Evolutionary conservation across 805 yeast species (phyloP).

Genomic region (Nakazawaea holstii): DNA sequence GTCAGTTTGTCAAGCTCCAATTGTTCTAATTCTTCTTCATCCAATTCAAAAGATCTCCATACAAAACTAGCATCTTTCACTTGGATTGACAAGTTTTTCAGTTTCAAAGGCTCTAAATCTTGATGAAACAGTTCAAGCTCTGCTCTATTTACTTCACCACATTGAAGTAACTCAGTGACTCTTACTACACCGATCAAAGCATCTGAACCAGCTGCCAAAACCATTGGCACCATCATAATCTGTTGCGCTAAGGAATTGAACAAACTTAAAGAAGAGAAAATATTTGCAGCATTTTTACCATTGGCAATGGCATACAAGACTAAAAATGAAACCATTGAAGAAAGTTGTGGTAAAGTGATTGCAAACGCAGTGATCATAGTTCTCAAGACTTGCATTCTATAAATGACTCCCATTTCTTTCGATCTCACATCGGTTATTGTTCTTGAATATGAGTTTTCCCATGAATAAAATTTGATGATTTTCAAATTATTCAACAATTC

Average conservation of each 20-base stretch:
- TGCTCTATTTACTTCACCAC: constrained; percentile 36
- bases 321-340: constrained; percentile 58
- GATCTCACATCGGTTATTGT: constrained; percentile 50
- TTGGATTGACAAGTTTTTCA: constrained; percentile 36
- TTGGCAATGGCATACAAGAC: constrained; percentile 25
- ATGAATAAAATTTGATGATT: constrained; percentile 80
- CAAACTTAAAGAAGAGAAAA: constrained; percentile 66
- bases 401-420: constrained; percentile 56
- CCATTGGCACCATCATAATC: constrained; percentile 65
- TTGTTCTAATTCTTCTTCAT: constrained; percentile 16
- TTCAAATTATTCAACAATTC: constrained; percentile 78
- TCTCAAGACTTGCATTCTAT: constrained; percentile 59
- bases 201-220: constrained; percentile 64
- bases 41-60: constrained; percentile 52
- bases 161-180: constrained; percentile 46
- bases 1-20: constrained; percentile 7
- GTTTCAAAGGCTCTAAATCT: constrained; percentile 12
- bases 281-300: constrained; percentile 47
- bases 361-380: constrained; percentile 61
- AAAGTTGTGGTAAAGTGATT: constrained; percentile 59
- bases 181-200: constrained; percentile 56
- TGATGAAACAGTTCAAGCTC: constrained; percentile 22
- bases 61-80: constrained; percentile 52
- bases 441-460: constrained; percentile 78
- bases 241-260: constrained; percentile 59